These are phyloP conservation scores for Aspergillus clavatus DNA, from an alignment of 2,329 filamentous ascomycete species.

Conservation along the genomic window DNA sequence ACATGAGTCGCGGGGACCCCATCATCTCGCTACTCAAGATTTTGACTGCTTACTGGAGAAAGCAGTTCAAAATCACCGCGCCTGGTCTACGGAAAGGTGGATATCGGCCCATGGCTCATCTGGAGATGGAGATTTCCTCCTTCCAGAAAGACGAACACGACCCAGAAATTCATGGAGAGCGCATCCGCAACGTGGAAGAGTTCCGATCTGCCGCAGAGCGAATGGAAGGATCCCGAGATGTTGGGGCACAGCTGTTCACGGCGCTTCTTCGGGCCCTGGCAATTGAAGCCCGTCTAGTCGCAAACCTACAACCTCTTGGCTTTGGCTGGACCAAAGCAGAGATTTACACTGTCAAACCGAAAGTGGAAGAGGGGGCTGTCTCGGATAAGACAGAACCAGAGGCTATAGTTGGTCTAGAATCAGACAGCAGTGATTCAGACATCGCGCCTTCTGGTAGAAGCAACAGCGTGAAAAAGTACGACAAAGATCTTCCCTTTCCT, in stretches of 20 bases:
- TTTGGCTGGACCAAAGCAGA: constrained; percentile 89
- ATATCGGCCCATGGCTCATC: constrained; percentile 71
- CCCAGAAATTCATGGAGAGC: constrained; percentile 67
- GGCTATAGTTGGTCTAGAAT: constrained; percentile 17
- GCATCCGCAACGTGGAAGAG: constrained; percentile 59
- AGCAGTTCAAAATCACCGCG: constrained; percentile 69
- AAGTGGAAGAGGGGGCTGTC: constrained; percentile 7
- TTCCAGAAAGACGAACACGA: constrained; percentile 62
- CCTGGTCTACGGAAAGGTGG: constrained; percentile 84
- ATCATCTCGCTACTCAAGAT: constrained; percentile 69
- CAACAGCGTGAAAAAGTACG: constrained; percentile 51
- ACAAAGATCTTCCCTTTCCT: constrained; percentile 74
- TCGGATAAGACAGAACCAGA: constrained; percentile 9
- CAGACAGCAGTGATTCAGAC: constrained; percentile 17
- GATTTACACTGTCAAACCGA: constrained; percentile 55
- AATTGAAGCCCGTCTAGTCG: constrained; percentile 76
- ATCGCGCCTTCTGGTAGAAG: constrained; percentile 31
- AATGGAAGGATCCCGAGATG: constrained; percentile 77
- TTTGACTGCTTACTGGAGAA: constrained; percentile 82
- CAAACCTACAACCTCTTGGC: constrained; percentile 77
- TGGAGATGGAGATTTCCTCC: constrained; percentile 69
- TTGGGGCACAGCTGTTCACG: constrained; percentile 85
- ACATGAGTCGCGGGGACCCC: constrained; percentile 80
- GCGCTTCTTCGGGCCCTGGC: constrained; percentile 75
- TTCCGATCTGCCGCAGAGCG: constrained; percentile 65